Conservation (phyloP, 2,329 filamentous ascomycete species). For the Remersonia thermophila region DNA sequence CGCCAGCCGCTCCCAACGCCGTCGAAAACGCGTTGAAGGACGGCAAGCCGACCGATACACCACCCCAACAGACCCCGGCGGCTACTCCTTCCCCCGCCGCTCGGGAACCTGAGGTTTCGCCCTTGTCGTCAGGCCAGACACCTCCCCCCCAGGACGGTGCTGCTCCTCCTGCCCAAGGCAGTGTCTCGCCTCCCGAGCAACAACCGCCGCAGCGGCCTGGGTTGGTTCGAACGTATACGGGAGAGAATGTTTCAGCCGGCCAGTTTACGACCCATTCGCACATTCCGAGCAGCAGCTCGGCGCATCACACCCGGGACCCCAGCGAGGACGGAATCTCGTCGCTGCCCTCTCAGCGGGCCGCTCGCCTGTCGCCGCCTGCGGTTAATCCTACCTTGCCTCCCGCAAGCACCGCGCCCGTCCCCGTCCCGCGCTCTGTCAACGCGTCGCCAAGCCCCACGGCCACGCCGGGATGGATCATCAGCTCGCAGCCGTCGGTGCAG, state of each 20-base stretch:
- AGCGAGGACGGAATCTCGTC: conserved; percentile 11
- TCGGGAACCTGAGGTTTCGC: not conserved
- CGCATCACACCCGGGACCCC: not conserved
- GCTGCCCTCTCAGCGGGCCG: conserved; percentile 12
- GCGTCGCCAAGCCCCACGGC: conserved; percentile 11
- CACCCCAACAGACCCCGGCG: not conserved
- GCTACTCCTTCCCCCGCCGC: not conserved
- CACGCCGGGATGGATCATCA: conserved; percentile 11
- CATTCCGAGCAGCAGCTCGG: no score
- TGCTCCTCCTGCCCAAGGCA: not conserved
- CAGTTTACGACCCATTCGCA: no score
- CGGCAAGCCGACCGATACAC: not conserved
- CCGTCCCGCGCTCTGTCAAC: conserved; percentile 2
- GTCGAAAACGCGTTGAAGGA: not conserved
- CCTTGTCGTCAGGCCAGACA: conserved; percentile 1
- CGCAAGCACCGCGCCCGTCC: conserved; percentile 1
- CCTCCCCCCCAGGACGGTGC: conserved; percentile 3
- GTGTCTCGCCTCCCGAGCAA: conserved; percentile 4
- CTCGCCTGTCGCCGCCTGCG: conserved; percentile 1
- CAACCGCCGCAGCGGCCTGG: conserved; percentile 9
- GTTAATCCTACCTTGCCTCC: conserved; percentile 3
- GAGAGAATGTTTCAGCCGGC: conserved; percentile 3
- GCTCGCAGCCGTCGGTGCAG: conserved; percentile 6
- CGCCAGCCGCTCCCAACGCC: no score
- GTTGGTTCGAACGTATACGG: conserved; percentile 4